Base-by-base conservation (phyloP, 169 alveolate species). In the Plasmodium sp. region DNA sequence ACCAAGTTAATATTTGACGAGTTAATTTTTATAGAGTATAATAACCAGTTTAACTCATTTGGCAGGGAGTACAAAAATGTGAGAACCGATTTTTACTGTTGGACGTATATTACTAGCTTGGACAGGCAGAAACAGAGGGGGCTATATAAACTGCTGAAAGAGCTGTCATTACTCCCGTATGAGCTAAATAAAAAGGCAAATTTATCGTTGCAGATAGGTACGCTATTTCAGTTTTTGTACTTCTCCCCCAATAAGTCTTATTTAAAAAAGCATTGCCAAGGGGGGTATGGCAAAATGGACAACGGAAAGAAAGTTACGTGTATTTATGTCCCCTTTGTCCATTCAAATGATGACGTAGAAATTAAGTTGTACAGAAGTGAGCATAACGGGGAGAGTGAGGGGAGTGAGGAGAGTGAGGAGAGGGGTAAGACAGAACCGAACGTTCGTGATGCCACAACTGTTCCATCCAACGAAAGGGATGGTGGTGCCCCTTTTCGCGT, bases 181-280 rank as follows among this genome's bases (percentile, higher is more conserved):
- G 95, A 92, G 75, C 83, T 92, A 82, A 92, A 92, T 58, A 92
- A 92, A 83, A 92, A 92, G 83, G 91, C 95, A 72, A 92, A 92
- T 54, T 92, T 92, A 67, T 92, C 95, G 3, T 82, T 92, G 62
- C 95, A 92, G 75, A 72, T 92, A 72, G 75, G 92, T n/a, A 75
- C 95, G 4, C 77, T 92, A 82, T 92, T 92, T 92, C 95, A 73
- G 39, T 92, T 92, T 83, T 81, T 83, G 54, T 92, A 92, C 62
- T 92, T 81, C 67, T 75, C 86, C 34, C 95, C 95, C 3, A 73
- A 92, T 67, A 81, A 81, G n/a, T 92, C 95, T 5, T 92, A 71
- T 82, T 71, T 92, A 92, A 92, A 92, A 92, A 92, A 92, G 34
- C 95, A 92, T 92, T 75, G 62, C 27, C 86, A 92, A 51, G 95